phyloP scores from a whole-genome alignment of 345 rosid species.

The Ricinus communis region DNA sequence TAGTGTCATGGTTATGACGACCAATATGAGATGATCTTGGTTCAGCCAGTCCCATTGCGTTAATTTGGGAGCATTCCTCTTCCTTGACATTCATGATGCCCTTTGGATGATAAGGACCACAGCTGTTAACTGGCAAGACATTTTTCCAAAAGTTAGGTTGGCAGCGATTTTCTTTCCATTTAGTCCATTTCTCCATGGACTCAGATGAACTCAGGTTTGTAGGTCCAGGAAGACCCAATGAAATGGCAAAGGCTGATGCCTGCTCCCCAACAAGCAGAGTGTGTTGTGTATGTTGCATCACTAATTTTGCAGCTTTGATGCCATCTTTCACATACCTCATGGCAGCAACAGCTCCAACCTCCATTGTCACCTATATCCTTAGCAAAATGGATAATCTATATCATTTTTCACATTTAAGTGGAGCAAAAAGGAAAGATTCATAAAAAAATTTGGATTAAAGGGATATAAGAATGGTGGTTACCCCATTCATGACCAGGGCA shows the following conservation, averaged over 20 bases:
- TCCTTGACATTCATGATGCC: slow-evolving; percentile 15
- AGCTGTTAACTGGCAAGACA: slow-evolving; percentile 49
- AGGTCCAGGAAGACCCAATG: slow-evolving; percentile 95
- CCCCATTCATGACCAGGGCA: slow-evolving; percentile 94
- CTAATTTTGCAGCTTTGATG: slow-evolving; percentile 78
- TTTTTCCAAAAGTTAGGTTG: slow-evolving; percentile 89
- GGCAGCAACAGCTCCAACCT: slow-evolving; percentile 97
- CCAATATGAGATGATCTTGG: slow-evolving; percentile 54
- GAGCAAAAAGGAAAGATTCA: slow-evolving; percentile 9
- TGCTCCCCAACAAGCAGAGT: slow-evolving; percentile 81
- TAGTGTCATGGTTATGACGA: slow-evolving; percentile 82
- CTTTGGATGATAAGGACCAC: slow-evolving; percentile 78
- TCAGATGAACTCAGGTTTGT: slow-evolving; percentile 75
- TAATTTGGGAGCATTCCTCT: slow-evolving; percentile 27
- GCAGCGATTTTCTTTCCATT: slow-evolving; percentile 68
- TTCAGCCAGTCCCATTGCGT: slow-evolving; percentile 33
- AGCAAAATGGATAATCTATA: slow-evolving; percentile 25
- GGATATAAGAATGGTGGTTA: slow-evolving; percentile 26
- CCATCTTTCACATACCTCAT: slow-evolving; percentile 96
- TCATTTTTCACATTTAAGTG: slow-evolving; percentile 13
- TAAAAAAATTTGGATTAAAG: neutral
- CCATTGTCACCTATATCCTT: slow-evolving; percentile 90
- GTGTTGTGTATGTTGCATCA: slow-evolving; percentile 77
- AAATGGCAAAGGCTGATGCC: slow-evolving; percentile 84
- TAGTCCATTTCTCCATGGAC: slow-evolving; percentile 71